These are phyloP conservation scores for Meira miltonrushii DNA, from an alignment of 1,284 basidiomycete genomes.

Conservation along the genomic window DNA sequence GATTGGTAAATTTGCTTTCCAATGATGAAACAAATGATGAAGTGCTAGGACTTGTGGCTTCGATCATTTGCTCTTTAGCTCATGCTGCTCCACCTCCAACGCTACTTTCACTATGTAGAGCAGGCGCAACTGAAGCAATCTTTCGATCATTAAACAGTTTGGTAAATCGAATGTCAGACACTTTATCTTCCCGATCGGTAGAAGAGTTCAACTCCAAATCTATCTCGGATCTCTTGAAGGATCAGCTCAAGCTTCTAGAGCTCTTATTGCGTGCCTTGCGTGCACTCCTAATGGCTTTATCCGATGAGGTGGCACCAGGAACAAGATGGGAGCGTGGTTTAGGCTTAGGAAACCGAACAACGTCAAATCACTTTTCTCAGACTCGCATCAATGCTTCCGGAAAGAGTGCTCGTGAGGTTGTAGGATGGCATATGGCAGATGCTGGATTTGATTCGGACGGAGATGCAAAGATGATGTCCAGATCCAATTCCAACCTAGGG, in stretches of 20 bases:
- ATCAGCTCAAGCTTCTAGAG: constrained; percentile 18
- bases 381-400: background rate
- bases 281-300: constrained; percentile 35
- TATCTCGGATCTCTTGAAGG: background rate
- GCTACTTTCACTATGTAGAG: constrained; percentile 18
- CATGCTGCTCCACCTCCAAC: constrained; percentile 20
- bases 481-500: constrained; percentile 1
- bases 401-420: constrained; percentile 9
- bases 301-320: constrained; percentile 36
- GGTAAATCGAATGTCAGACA: background rate
- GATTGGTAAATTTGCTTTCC: background rate
- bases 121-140: constrained; percentile 13
- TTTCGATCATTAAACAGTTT: constrained; percentile 7
- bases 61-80: constrained; percentile 25
- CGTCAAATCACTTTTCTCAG: constrained; percentile 4
- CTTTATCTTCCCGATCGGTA: background rate
- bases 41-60: constrained; percentile 16
- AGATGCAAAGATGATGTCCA: constrained; percentile 10
- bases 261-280: constrained; percentile 33
- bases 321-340: constrained; percentile 42
- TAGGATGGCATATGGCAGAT: constrained; percentile 9
- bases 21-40: constrained; percentile 7
- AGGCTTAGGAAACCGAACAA: constrained; percentile 23
- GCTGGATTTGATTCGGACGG: constrained; percentile 10
- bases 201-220: too few relatives aligned